Base-by-base conservation (phyloP, 2,329 filamentous ascomycete species). In the Colletotrichum noveboracense region DNA sequence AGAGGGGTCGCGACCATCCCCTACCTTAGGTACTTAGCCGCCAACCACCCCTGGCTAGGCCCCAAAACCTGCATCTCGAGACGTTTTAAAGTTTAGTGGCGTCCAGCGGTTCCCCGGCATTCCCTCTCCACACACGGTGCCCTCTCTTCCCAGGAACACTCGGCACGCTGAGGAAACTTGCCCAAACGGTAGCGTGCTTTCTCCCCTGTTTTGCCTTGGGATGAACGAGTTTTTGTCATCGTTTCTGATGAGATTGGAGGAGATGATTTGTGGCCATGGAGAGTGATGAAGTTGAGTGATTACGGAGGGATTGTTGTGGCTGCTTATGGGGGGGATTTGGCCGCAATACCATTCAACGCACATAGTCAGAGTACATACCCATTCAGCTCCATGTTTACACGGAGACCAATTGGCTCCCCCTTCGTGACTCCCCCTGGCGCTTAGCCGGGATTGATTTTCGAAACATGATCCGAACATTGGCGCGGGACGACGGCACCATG, bases 51-150 rank as follows among this genome's bases (percentile, higher is more conserved):
- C 43, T 52, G 43, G 10, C 43, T 1, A 52, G 32, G 52, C 58
- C 55, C 30, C 43, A 52, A 60, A 30, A 73, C 13, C 66, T 38
- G 34, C 55, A 56, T 65, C 69, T 75, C 70, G 38, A 75, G 69
- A 72, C 73, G 73, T 72, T 72, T 72, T 75, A 72, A 48, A 72
- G 38, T 72, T 72, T 68, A 21, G 60, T 36, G 62, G 69, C 72
- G 48, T 64, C 58, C 68, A 69, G 9, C 55, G 18, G 16, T 62
- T 26, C 32, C 58, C 58, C 58, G 14, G 38, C 16, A 58, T 60
- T 61, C 6, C 16, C 8, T n/a, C 52, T 55, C 52, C 66, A 21
- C 26, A 34, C 48, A 9, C n/a, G 58, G 30, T 4, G 8, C 2
- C 30, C 3, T 34, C 24, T 3, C 24, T 61, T 7, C 3, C 13